Evolutionary conservation across 257 asterid genomes (phyloP).

Genomic region (Dorcoceras hygrometricum): DNA sequence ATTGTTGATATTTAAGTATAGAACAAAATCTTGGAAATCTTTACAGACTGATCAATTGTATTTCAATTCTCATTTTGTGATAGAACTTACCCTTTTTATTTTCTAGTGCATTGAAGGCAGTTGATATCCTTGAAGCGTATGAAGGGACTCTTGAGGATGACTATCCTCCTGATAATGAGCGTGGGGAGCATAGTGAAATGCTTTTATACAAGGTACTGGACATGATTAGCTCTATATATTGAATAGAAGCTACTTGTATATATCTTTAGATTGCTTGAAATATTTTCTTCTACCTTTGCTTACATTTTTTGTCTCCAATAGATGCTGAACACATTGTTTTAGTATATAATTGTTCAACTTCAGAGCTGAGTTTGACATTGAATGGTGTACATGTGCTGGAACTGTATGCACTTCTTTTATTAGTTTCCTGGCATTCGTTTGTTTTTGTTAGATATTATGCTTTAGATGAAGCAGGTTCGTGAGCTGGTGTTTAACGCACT

Average conservation of each 20-base stretch:
- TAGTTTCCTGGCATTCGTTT: background rate
- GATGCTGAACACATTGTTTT: background rate
- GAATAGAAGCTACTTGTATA: constrained; percentile 12
- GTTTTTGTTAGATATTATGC: background rate
- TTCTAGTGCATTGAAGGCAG: constrained; percentile 88
- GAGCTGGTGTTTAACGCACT: background rate
- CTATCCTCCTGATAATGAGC: constrained; percentile 95
- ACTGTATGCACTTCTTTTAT: background rate
- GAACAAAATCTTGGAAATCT: background rate
- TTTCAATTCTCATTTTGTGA: constrained; percentile 17
- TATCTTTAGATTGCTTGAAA: constrained; percentile 22
- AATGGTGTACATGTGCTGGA: background rate
- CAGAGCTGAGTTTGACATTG: background rate
- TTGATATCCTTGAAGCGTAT: constrained; percentile 94
- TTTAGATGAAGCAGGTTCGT: background rate
- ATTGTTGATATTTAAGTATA: background rate
- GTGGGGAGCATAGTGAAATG: constrained; percentile 97
- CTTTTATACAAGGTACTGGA: constrained; percentile 82
- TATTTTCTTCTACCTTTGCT: constrained; percentile 9
- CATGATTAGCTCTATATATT: constrained; percentile 6
- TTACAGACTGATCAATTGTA: constrained; percentile 2
- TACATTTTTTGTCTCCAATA: constrained; percentile 3
- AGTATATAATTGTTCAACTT: constrained; percentile 7
- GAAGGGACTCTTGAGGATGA: constrained; percentile 99
- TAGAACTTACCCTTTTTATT: constrained; percentile 20